Conservation (phyloP, 768 basidiomycete species). For the Lactarius trivialis region DNA sequence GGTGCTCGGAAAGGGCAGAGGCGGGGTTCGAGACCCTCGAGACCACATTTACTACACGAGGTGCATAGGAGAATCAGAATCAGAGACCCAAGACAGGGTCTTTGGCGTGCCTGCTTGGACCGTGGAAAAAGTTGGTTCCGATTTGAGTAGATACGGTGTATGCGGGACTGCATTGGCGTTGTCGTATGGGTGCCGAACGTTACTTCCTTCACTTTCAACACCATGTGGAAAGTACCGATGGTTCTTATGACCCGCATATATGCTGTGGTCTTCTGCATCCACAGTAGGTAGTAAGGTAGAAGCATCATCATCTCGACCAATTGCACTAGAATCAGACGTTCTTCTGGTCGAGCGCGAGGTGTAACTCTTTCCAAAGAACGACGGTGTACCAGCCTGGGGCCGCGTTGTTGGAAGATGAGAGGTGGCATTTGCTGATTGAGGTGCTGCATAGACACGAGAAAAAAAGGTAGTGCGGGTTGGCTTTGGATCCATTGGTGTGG, state of each 20-base stretch:
- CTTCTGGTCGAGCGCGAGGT: neutral
- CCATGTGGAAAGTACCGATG: constrained; percentile 4
- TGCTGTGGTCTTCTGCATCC: constrained; percentile 5
- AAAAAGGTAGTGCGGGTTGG: constrained; percentile 3
- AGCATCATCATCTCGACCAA: neutral
- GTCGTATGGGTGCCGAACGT: neutral
- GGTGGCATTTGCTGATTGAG: neutral
- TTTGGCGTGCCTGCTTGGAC: constrained; percentile 3
- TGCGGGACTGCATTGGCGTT: neutral
- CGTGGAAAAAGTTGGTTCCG: neutral
- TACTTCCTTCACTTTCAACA: constrained; percentile 3
- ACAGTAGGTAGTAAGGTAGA: neutral
- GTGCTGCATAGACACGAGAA: constrained; percentile 12
- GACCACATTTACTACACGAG: neutral
- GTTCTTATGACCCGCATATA: constrained; percentile 10
- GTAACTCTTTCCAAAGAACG: constrained; percentile 15
- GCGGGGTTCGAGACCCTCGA: neutral
- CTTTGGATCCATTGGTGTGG: constrained; percentile 2
- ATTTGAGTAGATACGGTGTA: neutral
- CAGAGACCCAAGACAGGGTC: neutral
- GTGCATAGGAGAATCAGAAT: neutral
- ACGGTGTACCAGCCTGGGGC: constrained; percentile 1
- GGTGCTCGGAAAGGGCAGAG: neutral
- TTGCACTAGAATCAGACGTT: constrained; percentile 1
- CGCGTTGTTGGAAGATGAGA: constrained; percentile 3